Percentiles rank a stretch among this genome's conserved stretches.
These are phyloP conservation scores for Phytophthora hibernalis DNA, from an alignment of 352 stramenopile species.

Conservation along the genomic window DNA sequence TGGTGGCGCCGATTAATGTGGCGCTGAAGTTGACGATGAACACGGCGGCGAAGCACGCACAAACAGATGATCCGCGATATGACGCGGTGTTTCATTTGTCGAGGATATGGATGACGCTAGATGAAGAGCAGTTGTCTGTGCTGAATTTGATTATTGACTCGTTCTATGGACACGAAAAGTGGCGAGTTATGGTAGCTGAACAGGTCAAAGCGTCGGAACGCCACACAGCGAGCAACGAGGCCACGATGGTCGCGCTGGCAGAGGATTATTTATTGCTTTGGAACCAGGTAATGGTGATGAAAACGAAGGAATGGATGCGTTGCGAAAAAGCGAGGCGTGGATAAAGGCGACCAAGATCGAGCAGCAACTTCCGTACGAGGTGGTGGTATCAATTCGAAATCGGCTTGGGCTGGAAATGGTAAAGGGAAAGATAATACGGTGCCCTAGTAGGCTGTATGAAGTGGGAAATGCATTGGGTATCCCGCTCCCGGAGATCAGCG, in stretches of 20 bases:
- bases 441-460: constrained; percentile 65
- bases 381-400: constrained; percentile 84
- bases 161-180: constrained; percentile 76
- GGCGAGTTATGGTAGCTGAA: constrained; percentile 74
- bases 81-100: constrained; percentile 82
- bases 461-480: constrained; percentile 80
- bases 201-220: constrained; percentile 70
- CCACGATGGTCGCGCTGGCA: constrained; percentile 47
- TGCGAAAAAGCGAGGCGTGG: constrained; percentile 77
- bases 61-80: constrained; percentile 83
- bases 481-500: constrained; percentile 83
- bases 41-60: constrained; percentile 69
- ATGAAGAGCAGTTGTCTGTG: constrained; percentile 88
- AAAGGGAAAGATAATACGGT: constrained; percentile 43
- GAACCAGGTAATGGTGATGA: constrained; percentile 68
- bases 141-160: constrained; percentile 80
- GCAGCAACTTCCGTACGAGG: constrained; percentile 73
- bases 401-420: constrained; percentile 55
- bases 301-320: constrained; percentile 65
- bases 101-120: constrained; percentile 71
- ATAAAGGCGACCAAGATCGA: constrained; percentile 61
- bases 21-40: constrained; percentile 92
- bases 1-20: constrained; percentile 84
- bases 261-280: constrained; percentile 80
- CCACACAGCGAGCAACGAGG: constrained; percentile 51